phyloP scores from a whole-genome alignment of 1,284 basidiomycete genomes.

The Rhizopogon hawkerae region DNA sequence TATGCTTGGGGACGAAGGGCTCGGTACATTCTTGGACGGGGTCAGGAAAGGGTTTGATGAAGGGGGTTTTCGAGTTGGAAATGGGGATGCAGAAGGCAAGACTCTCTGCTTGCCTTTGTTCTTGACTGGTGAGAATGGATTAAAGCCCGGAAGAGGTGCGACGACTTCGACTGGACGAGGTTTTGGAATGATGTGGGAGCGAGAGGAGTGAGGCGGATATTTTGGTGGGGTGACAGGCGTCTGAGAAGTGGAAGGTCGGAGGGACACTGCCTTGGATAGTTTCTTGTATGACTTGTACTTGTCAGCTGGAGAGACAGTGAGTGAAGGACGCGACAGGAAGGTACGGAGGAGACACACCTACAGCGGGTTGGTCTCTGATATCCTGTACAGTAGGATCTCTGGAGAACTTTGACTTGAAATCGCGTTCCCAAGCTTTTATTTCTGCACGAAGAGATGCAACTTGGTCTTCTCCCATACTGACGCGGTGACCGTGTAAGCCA shows the following conservation, averaged over 20 bases:
- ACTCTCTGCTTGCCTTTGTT: conserved; percentile 33
- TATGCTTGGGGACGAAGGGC: conserved; percentile 25
- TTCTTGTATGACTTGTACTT: conserved; percentile 81
- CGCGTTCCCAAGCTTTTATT: conserved; percentile 79
- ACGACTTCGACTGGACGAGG: conserved; percentile 43
- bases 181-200: conserved; percentile 32
- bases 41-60: conserved; percentile 47
- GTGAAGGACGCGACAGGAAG: conserved; percentile 11
- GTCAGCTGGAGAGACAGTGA: conserved; percentile 41
- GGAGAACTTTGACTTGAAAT: conserved; percentile 54
- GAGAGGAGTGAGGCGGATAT: conserved; percentile 27
- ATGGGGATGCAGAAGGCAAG: conserved; percentile 10
- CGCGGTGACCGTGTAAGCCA: neutral
- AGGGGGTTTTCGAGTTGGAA: conserved; percentile 9
- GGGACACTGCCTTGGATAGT: conserved; percentile 44
- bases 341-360: conserved; percentile 47
- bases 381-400: conserved; percentile 69
- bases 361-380: conserved; percentile 58
- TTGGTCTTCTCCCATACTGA: conserved; percentile 30
- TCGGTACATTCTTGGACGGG: conserved; percentile 37
- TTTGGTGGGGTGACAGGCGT: conserved; percentile 25
- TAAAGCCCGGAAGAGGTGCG: conserved; percentile 46
- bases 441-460: conserved; percentile 54
- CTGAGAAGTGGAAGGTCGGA: conserved; percentile 9
- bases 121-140: conserved; percentile 74